Evolutionary conservation across 163 green algal species (phyloP).

Genomic region (Coccomyxa subellipsoidea): DNA sequence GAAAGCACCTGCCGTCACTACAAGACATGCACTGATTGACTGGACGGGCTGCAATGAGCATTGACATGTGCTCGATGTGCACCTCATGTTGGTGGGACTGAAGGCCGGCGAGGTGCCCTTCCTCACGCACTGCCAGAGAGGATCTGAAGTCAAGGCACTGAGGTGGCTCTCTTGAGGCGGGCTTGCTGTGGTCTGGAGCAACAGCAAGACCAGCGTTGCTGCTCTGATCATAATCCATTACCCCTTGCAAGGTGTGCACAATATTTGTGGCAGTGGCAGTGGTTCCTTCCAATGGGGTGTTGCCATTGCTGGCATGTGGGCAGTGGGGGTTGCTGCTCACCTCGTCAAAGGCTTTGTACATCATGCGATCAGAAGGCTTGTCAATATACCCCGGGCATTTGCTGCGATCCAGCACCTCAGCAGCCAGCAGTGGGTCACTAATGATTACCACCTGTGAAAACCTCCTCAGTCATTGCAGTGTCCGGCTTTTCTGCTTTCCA

Average conservation of each 20-base stretch:
- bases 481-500: too few species aligned
- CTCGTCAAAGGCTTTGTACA: slow-evolving; percentile 4
- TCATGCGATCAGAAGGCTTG: slow-evolving; percentile 1
- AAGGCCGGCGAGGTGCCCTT: slow-evolving; percentile 51
- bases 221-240: too few species aligned
- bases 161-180: not conserved
- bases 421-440: not conserved
- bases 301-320: too few species aligned
- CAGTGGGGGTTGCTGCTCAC: not conserved
- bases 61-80: slow-evolving; percentile 17
- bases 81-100: slow-evolving; percentile 44
- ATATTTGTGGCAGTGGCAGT: too few species aligned
- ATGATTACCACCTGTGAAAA: slow-evolving; percentile 1
- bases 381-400: not conserved
- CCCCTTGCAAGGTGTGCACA: too few species aligned
- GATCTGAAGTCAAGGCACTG: not conserved
- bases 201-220: too few species aligned
- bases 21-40: too few species aligned
- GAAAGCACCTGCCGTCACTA: too few species aligned
- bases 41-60: not conserved
- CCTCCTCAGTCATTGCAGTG: too few species aligned
- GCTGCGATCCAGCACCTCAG: not conserved
- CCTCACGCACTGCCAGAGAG: slow-evolving; percentile 40
- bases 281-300: too few species aligned
- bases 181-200: not conserved